Conservation (phyloP, 345 rosid genomes). For the Aquilaria sinensis region DNA sequence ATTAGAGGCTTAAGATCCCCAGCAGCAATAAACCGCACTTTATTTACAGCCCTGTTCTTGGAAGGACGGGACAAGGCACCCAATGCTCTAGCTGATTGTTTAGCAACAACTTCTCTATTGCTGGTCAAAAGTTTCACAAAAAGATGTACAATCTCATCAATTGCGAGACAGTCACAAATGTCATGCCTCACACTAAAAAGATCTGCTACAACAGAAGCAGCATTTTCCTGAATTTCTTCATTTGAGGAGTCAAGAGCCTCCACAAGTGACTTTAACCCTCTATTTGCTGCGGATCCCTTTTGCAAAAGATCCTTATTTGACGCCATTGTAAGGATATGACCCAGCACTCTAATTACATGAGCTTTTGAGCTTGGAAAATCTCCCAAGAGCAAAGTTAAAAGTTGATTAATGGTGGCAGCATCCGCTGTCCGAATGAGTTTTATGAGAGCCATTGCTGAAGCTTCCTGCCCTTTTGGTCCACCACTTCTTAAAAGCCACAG, state of each 20-base stretch:
- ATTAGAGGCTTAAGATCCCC: slow-evolving; percentile 71
- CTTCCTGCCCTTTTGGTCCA: slow-evolving; percentile 64
- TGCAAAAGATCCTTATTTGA: slow-evolving; percentile 50
- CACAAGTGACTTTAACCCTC: slow-evolving; percentile 65
- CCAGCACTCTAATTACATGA: slow-evolving; percentile 61
- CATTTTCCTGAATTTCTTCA: slow-evolving; percentile 72
- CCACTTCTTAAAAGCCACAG: slow-evolving; percentile 76
- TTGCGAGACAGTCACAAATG: slow-evolving; percentile 65
- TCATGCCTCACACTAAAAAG: slow-evolving; percentile 66
- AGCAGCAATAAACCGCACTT: slow-evolving; percentile 48
- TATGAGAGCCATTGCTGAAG: slow-evolving; percentile 60
- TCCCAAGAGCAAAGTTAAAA: slow-evolving; percentile 62
- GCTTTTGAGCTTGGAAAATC: slow-evolving; percentile 58
- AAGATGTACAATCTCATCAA: slow-evolving; percentile 60
- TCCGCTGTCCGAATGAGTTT: slow-evolving; percentile 66
- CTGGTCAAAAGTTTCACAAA: slow-evolving; percentile 72
- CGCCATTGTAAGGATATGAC: slow-evolving; percentile 73
- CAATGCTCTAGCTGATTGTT: slow-evolving; percentile 71
- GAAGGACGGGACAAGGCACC: slow-evolving; percentile 72
- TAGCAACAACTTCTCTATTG: slow-evolving; percentile 61
- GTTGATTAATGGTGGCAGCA: slow-evolving; percentile 74
- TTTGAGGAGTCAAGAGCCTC: slow-evolving; percentile 61
- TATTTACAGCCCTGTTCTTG: slow-evolving; percentile 42
- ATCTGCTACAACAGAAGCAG: slow-evolving; percentile 88
- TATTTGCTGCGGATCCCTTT: slow-evolving; percentile 73